Conservation (phyloP, 345 rosid species). For the Salix caprea region DNA sequence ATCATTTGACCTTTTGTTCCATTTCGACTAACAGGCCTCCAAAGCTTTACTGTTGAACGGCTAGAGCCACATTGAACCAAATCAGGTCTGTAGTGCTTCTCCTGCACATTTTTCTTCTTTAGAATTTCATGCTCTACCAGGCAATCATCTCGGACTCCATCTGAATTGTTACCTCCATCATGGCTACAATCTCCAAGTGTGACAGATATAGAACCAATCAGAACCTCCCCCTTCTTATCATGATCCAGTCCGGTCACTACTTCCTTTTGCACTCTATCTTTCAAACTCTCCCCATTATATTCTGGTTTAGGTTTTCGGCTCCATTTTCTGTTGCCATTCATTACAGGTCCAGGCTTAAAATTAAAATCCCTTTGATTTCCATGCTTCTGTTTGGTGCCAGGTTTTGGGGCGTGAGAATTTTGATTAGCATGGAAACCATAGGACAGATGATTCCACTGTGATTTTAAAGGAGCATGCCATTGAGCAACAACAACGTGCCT, state of each 20-base stretch:
- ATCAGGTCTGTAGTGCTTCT: constrained; percentile 29
- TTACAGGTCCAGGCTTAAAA: constrained; percentile 28
- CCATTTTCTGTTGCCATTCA: constrained; percentile 61
- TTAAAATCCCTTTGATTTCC: constrained; percentile 47
- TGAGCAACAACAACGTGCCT: constrained; percentile 24
- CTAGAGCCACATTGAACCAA: constrained; percentile 20
- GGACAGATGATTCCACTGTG: constrained; percentile 36
- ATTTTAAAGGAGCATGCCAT: constrained; percentile 39
- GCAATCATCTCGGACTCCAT: constrained; percentile 32
- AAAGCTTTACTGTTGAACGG: constrained; percentile 31
- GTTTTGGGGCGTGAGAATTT: constrained; percentile 40
- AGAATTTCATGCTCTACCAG: constrained; percentile 35
- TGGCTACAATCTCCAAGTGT: constrained; percentile 42
- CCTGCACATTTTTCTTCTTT: constrained; percentile 41
- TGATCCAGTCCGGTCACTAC: constrained; percentile 40
- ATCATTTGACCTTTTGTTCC: constrained; percentile 19
- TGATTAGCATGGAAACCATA: constrained; percentile 46
- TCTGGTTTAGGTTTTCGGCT: constrained; percentile 58
- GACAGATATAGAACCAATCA: constrained; percentile 82
- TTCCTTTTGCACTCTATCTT: constrained; percentile 38
- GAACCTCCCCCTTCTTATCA: constrained; percentile 48
- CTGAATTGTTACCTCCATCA: constrained; percentile 28
- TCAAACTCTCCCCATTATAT: constrained; percentile 33
- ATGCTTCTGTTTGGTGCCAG: constrained; percentile 49
- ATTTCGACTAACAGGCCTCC: constrained; percentile 48